Percentiles rank a stretch among this genome's conserved stretches.
Conservation (phyloP, 306 rosid species). For the Luffa acutangula region DNA sequence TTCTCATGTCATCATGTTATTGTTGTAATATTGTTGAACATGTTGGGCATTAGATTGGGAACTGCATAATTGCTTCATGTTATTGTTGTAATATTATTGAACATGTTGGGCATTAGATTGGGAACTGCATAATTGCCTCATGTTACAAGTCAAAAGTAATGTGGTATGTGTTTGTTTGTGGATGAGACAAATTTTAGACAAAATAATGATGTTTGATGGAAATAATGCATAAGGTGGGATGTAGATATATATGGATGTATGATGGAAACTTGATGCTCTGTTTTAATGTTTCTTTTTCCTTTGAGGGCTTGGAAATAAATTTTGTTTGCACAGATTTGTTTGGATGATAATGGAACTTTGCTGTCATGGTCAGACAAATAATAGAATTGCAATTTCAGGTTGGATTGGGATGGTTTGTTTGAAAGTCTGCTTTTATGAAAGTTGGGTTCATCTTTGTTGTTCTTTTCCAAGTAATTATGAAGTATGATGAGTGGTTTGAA, state of each 20-base stretch:
- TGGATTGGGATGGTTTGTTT: background rate
- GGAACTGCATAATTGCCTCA: background rate
- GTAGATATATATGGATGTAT: background rate
- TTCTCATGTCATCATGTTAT: background rate
- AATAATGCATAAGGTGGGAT: background rate
- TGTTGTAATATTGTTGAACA: background rate
- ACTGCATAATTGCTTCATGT: background rate
- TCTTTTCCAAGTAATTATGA: background rate
- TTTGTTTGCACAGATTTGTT: background rate
- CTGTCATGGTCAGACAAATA: background rate
- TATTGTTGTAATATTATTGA: background rate
- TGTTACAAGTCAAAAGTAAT: background rate
- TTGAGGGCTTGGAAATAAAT: background rate
- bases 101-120: background rate
- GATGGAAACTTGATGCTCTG: background rate
- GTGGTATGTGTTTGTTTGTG: background rate
- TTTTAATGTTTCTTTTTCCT: background rate
- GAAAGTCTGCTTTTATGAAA: background rate
- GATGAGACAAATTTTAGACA: conserved; percentile 6
- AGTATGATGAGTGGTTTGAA: background rate
- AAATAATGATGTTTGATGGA: background rate
- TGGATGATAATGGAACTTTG: background rate
- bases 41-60: background rate
- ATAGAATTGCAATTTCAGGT: background rate
- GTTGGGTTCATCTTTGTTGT: background rate